phyloP scores from a whole-genome alignment of 768 basidiomycete genomes.

The Amanita phalloides region DNA sequence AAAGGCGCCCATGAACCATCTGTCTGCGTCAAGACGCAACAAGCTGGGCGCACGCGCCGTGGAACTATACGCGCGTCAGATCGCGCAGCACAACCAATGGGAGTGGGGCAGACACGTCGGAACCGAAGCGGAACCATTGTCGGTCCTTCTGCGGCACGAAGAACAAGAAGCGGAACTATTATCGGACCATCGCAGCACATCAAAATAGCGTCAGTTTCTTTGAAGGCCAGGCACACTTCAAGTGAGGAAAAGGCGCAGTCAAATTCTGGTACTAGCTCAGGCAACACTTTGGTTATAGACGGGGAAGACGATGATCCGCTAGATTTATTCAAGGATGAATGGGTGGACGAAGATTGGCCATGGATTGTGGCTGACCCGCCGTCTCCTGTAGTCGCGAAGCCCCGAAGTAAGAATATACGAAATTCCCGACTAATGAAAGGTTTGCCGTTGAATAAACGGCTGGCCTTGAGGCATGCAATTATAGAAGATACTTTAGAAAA shows the following conservation, averaged over 20 bases:
- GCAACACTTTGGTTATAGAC: slow-evolving; percentile 2
- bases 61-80: slow-evolving; percentile 40
- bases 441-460: slow-evolving; percentile 8
- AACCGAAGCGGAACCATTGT: slow-evolving; percentile 41
- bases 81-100: slow-evolving; percentile 1
- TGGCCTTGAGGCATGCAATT: neutral
- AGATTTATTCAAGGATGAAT: slow-evolving; percentile 18
- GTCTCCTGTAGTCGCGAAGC: neutral
- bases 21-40: neutral
- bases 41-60: slow-evolving; percentile 20
- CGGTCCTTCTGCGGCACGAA: slow-evolving; percentile 16
- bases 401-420: slow-evolving; percentile 2
- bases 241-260: neutral
- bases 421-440: slow-evolving; percentile 6
- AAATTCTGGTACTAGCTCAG: slow-evolving; percentile 9
- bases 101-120: slow-evolving; percentile 19
- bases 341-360: slow-evolving; percentile 18
- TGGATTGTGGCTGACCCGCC: slow-evolving; percentile 4
- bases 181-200: slow-evolving; percentile 15
- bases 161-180: slow-evolving; percentile 22
- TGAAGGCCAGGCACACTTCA: neutral
- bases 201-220: neutral
- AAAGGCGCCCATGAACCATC: neutral
- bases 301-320: slow-evolving; percentile 4
- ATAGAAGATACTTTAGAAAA: slow-evolving; percentile 7